A percentile compares a stretch with the other conserved stretches of the same genome.
These are phyloP conservation scores for Penicillium flavigenum DNA, from an alignment of 495 filamentous ascomycete genomes.

Conservation along the genomic window DNA sequence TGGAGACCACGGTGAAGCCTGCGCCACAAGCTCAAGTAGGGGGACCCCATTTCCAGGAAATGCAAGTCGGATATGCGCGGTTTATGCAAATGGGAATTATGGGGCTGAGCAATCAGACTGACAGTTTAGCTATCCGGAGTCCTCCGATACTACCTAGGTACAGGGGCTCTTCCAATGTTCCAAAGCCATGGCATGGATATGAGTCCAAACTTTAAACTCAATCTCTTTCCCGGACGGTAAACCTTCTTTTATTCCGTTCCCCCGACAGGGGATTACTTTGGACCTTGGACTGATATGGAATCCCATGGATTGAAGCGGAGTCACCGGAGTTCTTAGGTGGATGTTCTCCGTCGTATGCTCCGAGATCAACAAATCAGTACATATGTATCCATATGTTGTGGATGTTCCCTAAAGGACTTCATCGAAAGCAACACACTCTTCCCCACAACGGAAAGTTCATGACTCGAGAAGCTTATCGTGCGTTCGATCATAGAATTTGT, in stretches of 20 bases:
- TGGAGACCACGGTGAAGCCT: conserved; percentile 1
- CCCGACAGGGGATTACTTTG: too few relatives aligned
- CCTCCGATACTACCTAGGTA: too few relatives aligned
- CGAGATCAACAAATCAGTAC: neutral
- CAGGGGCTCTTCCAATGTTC: too few relatives aligned
- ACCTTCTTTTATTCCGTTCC: neutral
- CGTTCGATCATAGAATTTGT: neutral
- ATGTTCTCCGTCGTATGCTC: conserved; percentile 3
- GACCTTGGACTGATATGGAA: too few relatives aligned
- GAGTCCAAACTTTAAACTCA: conserved; percentile 5
- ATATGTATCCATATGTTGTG: neutral
- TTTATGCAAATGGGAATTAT: neutral
- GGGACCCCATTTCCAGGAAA: conserved; percentile 29
- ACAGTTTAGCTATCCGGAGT: too few relatives aligned
- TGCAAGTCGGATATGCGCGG: conserved; percentile 29
- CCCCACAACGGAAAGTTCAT: neutral
- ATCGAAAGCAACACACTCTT: neutral
- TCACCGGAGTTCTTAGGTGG: neutral
- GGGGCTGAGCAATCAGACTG: conserved; percentile 1
- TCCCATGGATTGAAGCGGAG: too few relatives aligned
- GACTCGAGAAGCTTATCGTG: neutral
- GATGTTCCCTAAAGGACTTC: neutral
- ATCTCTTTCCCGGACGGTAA: neutral
- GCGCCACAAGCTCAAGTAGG: conserved; percentile 11
- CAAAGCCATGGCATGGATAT: too few relatives aligned